A percentile compares a stretch with the other conserved stretches of the same genome.
These are phyloP conservation scores for Puccinia horiana DNA, from an alignment of 1,284 basidiomycete genomes.

Conservation along the genomic window DNA sequence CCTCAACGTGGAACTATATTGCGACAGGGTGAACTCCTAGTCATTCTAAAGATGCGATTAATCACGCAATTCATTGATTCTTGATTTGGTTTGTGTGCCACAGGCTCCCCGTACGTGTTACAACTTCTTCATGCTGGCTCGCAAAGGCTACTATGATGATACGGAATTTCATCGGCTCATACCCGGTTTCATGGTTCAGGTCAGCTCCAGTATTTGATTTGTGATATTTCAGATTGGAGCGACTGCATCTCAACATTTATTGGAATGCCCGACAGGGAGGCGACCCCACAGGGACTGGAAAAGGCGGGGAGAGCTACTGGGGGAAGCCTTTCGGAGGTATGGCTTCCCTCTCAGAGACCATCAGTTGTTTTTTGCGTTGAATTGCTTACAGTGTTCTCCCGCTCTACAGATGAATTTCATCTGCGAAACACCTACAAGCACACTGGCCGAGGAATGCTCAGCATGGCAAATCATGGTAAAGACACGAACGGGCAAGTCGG, in stretches of 20 bases:
- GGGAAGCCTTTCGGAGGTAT: slow-evolving; percentile 93
- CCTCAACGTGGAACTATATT: slow-evolving; percentile 87
- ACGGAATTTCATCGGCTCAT: slow-evolving; percentile 86
- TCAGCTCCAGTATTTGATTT: background rate
- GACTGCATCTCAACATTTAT: background rate
- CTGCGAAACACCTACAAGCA: slow-evolving; percentile 55
- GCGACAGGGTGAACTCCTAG: slow-evolving; percentile 69
- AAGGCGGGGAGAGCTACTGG: slow-evolving; percentile 92
- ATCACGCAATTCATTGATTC: background rate
- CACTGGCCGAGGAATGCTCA: slow-evolving; percentile 53
- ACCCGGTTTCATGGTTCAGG: slow-evolving; percentile 86
- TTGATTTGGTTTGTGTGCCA: background rate
- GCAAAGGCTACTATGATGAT: slow-evolving; percentile 83
- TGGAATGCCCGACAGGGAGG: slow-evolving; percentile 75
- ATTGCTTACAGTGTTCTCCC: background rate
- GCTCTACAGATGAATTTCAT: slow-evolving; percentile 42
- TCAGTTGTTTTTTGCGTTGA: slow-evolving; percentile 58
- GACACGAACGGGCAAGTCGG: slow-evolving; percentile 56
- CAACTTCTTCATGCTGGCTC: slow-evolving; percentile 61
- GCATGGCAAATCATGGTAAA: slow-evolving; percentile 57
- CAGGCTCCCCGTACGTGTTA: slow-evolving; percentile 60
- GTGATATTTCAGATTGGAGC: background rate
- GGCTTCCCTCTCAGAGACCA: slow-evolving; percentile 58
- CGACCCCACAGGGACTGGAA: slow-evolving; percentile 91
- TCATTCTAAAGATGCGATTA: background rate